Evolutionary conservation across 106 monocot genomes (phyloP).

Genomic region (Narthecium ossifragum): DNA sequence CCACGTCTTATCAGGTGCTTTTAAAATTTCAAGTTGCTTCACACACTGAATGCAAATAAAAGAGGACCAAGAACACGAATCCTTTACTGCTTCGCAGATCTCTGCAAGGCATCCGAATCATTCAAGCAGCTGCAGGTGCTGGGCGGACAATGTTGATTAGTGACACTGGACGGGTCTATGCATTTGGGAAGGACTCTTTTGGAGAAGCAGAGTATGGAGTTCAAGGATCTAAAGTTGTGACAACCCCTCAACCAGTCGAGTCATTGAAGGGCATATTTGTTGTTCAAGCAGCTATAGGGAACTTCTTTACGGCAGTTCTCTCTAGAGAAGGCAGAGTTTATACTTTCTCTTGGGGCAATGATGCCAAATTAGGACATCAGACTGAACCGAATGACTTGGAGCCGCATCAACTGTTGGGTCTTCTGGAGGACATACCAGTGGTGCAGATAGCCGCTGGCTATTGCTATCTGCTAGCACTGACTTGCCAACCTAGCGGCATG

Average conservation of each 20-base stretch:
- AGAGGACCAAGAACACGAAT: slow-evolving; percentile 20
- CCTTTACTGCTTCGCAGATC: slow-evolving; percentile 46
- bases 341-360: slow-evolving; percentile 94
- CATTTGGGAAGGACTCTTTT: slow-evolving; percentile 92
- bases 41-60: slow-evolving; percentile 15
- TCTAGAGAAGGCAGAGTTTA: slow-evolving; percentile 90
- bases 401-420: slow-evolving; percentile 60
- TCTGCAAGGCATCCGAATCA: slow-evolving; percentile 85
- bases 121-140: slow-evolving; percentile 89
- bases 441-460: slow-evolving; percentile 99
- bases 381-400: slow-evolving; percentile 74
- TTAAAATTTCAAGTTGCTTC: slow-evolving; percentile 21
- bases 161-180: slow-evolving; percentile 80
- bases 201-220: slow-evolving; percentile 75
- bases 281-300: slow-evolving; percentile 93
- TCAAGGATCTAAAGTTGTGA: slow-evolving; percentile 60
- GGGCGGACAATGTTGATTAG: slow-evolving; percentile 95
- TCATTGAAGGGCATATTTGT: slow-evolving; percentile 77
- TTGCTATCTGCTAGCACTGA: slow-evolving; percentile 84
- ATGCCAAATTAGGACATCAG: slow-evolving; percentile 78
- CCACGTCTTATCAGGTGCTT: slow-evolving; percentile 83
- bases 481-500: slow-evolving; percentile 92
- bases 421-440: slow-evolving; percentile 76
- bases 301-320: slow-evolving; percentile 95
- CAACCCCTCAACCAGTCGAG: slow-evolving; percentile 66